Evolutionary conservation across 2,329 filamentous ascomycete genomes (phyloP), one percentile per base, ranked within the genome.

Genomic region (Venturia effusa): DNA sequence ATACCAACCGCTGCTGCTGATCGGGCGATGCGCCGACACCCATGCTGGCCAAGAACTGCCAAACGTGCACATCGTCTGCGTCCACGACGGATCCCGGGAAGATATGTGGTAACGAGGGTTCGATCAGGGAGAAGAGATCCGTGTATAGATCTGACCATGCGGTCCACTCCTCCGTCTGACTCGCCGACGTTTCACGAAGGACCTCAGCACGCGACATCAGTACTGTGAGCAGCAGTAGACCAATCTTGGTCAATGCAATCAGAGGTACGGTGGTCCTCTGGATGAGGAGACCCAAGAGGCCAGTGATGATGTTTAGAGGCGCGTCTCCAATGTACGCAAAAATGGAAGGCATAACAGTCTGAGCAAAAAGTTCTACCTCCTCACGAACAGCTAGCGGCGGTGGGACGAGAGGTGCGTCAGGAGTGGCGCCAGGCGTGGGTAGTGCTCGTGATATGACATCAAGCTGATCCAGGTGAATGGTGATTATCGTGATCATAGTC

Each of bases 21-120:
- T 97, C 92, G 17, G 92, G 91, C 72, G 86, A 92, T 40, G 94
- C 93, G 61, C 90, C 92, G 68, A 96, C 94, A 67, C 94, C 94
- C 76, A 97, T 91, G 15, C 93, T 92, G 10, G 94, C 94, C 68
- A 99, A 82, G 74, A 97, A 95, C 76, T 97, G 93, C 94, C 94
- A 99, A 45, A 97, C 91, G 72, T 97, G 96, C 71, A 96, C 88
- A 71, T 99, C 94, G 68, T 97, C 92, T 61, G 90, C 89, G 8
- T 90, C 87, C 68, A 90, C 92, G 71, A 96, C 90, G n/a, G 88
- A 88, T 24, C 89, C 90, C 0, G 93, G 92, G 84, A 99, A 99
- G 67, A 97, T 87, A 69, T 88, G 84, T 15, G 88, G 88, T 59
- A 97, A 83, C 7, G 88, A 87, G 1, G 90, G 90, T 74, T 97